A percentile compares a stretch with the other conserved stretches of the same genome.
phyloP scores from a whole-genome alignment of 73 alveolate species.

The Paramecium pentaurelia region DNA sequence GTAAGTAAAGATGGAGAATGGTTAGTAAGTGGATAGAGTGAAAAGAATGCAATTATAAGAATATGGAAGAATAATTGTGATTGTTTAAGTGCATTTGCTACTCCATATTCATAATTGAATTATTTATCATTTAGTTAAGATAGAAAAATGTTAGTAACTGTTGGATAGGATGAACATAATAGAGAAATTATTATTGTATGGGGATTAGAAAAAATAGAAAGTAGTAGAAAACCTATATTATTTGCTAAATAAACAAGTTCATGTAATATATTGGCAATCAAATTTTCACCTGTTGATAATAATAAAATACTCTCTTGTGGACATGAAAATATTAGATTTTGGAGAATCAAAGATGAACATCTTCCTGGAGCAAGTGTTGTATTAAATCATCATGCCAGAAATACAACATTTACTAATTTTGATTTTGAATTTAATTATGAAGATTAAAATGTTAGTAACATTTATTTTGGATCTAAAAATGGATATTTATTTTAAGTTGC shows the following conservation, averaged over 20 bases:
- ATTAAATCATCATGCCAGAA: constrained; percentile 92
- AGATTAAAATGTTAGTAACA: constrained; percentile 65
- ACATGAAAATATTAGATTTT: constrained; percentile 90
- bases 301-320: constrained; percentile 89
- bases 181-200: constrained; percentile 82
- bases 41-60: constrained; percentile 70
- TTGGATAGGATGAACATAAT: constrained; percentile 71
- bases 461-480: constrained; percentile 74
- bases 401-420: constrained; percentile 83
- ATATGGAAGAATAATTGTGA: constrained; percentile 82
- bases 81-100: constrained; percentile 66
- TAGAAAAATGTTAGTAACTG: constrained; percentile 68
- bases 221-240: constrained; percentile 79
- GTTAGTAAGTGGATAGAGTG: constrained; percentile 79
- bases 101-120: constrained; percentile 66
- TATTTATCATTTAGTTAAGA: constrained; percentile 73
- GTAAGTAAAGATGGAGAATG: constrained; percentile 75
- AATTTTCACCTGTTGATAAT: constrained; percentile 89
- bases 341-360: constrained; percentile 94
- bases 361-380: constrained; percentile 92
- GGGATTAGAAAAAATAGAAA: constrained; percentile 82
- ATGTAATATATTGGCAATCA: constrained; percentile 74
- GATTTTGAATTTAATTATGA: constrained; percentile 89
- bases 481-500: constrained; percentile 73
- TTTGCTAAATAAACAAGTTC: constrained; percentile 82